Base-by-base conservation (phyloP, 352 stramenopile species). In the Lagenidium sp. region DNA sequence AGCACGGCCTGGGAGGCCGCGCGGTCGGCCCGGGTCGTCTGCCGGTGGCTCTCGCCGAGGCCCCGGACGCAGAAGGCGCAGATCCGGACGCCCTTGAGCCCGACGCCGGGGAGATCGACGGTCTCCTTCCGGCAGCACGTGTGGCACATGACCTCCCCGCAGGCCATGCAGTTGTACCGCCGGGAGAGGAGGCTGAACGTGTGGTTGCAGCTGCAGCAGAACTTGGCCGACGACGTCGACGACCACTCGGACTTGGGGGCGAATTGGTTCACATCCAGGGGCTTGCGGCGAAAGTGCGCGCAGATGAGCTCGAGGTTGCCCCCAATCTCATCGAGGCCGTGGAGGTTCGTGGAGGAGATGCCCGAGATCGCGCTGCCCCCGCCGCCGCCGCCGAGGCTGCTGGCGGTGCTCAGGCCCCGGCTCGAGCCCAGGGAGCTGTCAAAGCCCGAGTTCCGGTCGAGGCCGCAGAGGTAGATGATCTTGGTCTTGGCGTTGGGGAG, bases 21-120 rank as follows among this genome's bases (percentile, higher is more conserved):
- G n/a, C n/a, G n/a, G n/a, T n/a, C n/a, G n/a, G n/a, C n/a, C n/a
- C n/a, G n/a, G n/a, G n/a, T n/a, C n/a, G n/a, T n/a, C 28, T 32
- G 28, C 15, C 28, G 28, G 15, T 32, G 8, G 24, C 36, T 46
- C 22, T 53, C 36, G 15, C 46, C 45, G 32, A 53, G 42, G 20
- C 45, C 45, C 24, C 45, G 45, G 18, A 53, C 36, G 29, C 45
- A 53, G 29, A 46, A 41, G 18, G 38, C 47, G 35, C 65, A 76
- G 43, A 72, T 62, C 4, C 54, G 51, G n/a, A 69, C 55, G 8
- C 32, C 45, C 22, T 46, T 65, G 47, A 65, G 28, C 24, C 51
- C 47, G 11, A 59, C 65, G 21, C 65, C 65, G 3, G 51, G 65
- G 11, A 76, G 48, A 50, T 62, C 47, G 4, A 48, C 47, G 3